Evolutionary conservation across 2,329 filamentous ascomycete genomes (phyloP), one percentile per base, ranked within the genome.

Genomic region (Phaeoacremonium minimum): DNA sequence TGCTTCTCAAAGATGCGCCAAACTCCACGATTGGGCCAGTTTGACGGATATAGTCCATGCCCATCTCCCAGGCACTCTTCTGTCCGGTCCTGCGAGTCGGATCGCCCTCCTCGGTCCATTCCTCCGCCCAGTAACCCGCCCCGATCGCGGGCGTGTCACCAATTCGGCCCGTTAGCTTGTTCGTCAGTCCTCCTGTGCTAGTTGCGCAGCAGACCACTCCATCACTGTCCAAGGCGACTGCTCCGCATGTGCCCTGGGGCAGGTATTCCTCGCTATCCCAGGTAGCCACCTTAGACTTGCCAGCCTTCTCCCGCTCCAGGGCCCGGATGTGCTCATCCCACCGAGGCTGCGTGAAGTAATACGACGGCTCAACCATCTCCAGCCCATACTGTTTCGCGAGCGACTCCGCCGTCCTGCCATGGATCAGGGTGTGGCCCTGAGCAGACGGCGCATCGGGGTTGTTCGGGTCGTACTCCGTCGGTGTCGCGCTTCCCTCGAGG

Each of bases 71-170:
- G 28, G 36, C 14, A 38, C 43, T 19, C 8, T 3, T 16, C 16
- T 18, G 5, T 6, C 33, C 13, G 5, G n/a, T 13, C n/a, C 7
- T 32, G 6, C n/a, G n/a, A 1, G 53, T 60, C 6, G 57, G 50
- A 26, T 63, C 57, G 2, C 58, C 58, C 3, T 67, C 60, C 38
- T 82, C 75, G 7, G 61, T 59, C 87, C 87, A 95, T 47, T 89
- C 77, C 55, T 94, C 89, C 0, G 89, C 87, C 87, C 88, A 95
- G 58, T 89, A 95, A 0, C 89, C 89, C 1, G 88, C 85, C 0
- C 89, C 89, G 1, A 89, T 66, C 0, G 83, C 84, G 0, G 89
- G 88, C 9, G 89, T 95, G 55, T 95, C 89, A 1, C 89, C 89
- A 44, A 95, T 83, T 15, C 89, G 71, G 0, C 88, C 89, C 0